Evolutionary conservation across 192 early-diverging fungal species (phyloP), one percentile per base, ranked within the genome.

Genomic region (Gonapodya prolifera): DNA sequence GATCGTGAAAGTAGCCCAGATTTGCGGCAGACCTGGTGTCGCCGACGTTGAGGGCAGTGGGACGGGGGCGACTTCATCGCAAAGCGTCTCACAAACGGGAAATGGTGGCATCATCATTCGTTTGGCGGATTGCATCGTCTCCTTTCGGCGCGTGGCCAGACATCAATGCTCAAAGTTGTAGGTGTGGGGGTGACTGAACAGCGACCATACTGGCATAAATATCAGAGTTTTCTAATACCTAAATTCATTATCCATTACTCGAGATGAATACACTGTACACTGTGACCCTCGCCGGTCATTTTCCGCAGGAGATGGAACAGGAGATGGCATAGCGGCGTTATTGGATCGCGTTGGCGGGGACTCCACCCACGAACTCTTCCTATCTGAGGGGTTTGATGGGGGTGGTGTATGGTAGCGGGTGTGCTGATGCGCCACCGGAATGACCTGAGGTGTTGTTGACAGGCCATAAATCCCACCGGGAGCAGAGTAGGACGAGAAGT

Each of bases 81-180:
- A 73, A 73, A 32, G 16, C 71, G 8, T 2, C 79, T 84, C 89
- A 94, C 92, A 92, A 85, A 82, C 92, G 89, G 78, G 91, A 91
- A 69, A 91, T 82, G 17, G 92, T 88, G 29, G 96, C 97, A 79
- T 97, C 95, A 76, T 94, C 93, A 83, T 97, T 95, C 74, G 97
- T 99, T n/a, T 85, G 89, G 70, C 91, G 91, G 23, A 93, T 83
- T 1, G 92, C 86, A n/a, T 89, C 87, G 80, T 95, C 92, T 61
- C 45, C 45, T 61, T 8, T 16, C 23, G 45, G 45, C 8, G 45
- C 45, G 23, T 61, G 8, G 8, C 8, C 45, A 61, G 23, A 61
- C 45, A 16, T 8, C 45, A 61, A 16, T 61, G 45, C 45, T 61
- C 8, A 61, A 61, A 61, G 45, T n/a, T n/a, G n/a, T n/a, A n/a